phyloP scores from a whole-genome alignment of 164 flowering plant genomes.

The Vitis rupestris region DNA sequence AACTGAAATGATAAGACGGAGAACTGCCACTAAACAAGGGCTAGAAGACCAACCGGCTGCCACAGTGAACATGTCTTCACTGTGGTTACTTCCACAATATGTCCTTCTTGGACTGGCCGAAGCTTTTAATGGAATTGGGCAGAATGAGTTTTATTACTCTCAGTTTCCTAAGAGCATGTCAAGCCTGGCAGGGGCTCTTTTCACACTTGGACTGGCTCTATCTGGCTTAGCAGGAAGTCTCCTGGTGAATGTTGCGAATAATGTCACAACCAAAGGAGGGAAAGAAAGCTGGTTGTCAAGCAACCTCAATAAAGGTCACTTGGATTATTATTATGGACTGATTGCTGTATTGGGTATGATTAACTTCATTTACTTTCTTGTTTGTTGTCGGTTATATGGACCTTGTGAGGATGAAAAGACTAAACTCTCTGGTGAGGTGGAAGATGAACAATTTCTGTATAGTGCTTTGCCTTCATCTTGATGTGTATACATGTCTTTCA shows the following conservation, averaged over 20 bases:
- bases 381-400: constrained; percentile 22
- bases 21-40: constrained; percentile 10
- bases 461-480: too few species aligned
- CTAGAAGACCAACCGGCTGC: constrained; percentile 8
- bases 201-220: constrained; percentile 16
- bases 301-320: constrained; percentile 26
- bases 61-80: constrained; percentile 24
- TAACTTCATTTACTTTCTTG: constrained; percentile 24
- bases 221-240: constrained; percentile 31
- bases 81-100: constrained; percentile 39
- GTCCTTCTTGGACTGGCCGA: constrained; percentile 37
- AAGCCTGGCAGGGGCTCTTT: constrained; percentile 36
- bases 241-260: constrained; percentile 11
- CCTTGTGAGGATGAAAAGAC: constrained; percentile 2
- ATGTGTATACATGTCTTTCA: too few species aligned
- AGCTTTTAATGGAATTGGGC: constrained; percentile 36
- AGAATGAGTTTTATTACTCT: constrained; percentile 37
- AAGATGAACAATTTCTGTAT: too few species aligned
- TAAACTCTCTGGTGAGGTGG: background rate
- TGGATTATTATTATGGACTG: constrained; percentile 28
- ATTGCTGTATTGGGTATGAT: constrained; percentile 14
- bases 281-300: constrained; percentile 27
- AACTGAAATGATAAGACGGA: constrained; percentile 32
- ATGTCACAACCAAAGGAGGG: constrained; percentile 10
- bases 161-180: constrained; percentile 50